phyloP scores from a whole-genome alignment of 805 yeast genomes.

The Yamadazyma tumulicola region DNA sequence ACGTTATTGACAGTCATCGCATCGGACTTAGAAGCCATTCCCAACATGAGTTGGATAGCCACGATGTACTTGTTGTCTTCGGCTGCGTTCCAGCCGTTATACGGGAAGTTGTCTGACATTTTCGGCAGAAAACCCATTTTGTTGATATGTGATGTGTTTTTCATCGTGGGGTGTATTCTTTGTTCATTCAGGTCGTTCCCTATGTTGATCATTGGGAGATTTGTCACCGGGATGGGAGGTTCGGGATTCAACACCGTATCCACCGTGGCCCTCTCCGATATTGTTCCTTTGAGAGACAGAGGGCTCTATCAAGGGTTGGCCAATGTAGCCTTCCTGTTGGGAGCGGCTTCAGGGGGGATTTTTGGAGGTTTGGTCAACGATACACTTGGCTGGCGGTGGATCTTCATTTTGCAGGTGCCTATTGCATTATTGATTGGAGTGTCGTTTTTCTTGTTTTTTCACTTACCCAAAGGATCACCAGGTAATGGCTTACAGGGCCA shows the following conservation, averaged over 20 bases:
- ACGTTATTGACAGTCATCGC: conserved; percentile 65
- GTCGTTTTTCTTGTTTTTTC: conserved; percentile 35
- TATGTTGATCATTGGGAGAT: conserved; percentile 54
- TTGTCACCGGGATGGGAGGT: conserved; percentile 87
- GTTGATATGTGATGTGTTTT: conserved; percentile 50
- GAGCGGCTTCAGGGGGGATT: conserved; percentile 48
- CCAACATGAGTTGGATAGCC: conserved; percentile 69
- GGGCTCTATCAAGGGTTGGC: conserved; percentile 83
- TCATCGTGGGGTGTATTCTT: conserved; percentile 52
- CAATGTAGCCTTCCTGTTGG: conserved; percentile 71
- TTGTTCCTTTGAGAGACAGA: conserved; percentile 71
- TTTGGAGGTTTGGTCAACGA: conserved; percentile 56
- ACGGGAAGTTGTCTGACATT: conserved; percentile 68
- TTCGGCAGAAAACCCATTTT: conserved; percentile 60
- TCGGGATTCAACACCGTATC: conserved; percentile 78
- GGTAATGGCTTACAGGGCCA: conserved; percentile 52
- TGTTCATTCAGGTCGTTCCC: conserved; percentile 51
- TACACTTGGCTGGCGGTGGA: conserved; percentile 48
- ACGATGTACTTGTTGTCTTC: conserved; percentile 65
- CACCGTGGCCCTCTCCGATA: conserved; percentile 72
- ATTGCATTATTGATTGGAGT: conserved; percentile 40
- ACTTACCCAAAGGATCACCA: conserved; percentile 52
- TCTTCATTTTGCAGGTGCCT: conserved; percentile 39
- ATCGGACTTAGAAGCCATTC: conserved; percentile 61
- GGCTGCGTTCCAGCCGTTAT: conserved; percentile 71